A percentile compares a stretch with the other conserved stretches of the same genome.
Evolutionary conservation across 805 yeast species (phyloP).

Genomic region (Blastobotrys parvus): DNA sequence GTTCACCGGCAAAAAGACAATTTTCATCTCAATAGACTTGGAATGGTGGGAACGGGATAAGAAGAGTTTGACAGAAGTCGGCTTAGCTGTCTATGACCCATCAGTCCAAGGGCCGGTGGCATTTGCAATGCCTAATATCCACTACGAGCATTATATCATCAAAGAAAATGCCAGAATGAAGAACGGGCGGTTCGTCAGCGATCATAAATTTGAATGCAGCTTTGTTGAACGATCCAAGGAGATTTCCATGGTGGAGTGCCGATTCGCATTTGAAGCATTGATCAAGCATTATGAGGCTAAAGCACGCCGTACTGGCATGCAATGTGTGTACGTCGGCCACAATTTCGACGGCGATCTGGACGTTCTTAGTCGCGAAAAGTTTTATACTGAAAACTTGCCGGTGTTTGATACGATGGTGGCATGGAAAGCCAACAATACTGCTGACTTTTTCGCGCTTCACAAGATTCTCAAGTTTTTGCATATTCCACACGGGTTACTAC

Average conservation of each 20-base stretch:
- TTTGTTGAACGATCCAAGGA: slow-evolving; percentile 40
- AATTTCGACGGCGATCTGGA: slow-evolving; percentile 45
- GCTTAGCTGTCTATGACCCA: slow-evolving; percentile 15
- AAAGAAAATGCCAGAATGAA: slow-evolving; percentile 34
- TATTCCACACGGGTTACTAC: slow-evolving; percentile 52
- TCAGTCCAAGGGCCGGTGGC: slow-evolving; percentile 1
- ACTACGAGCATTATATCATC: slow-evolving; percentile 10
- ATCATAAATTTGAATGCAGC: slow-evolving; percentile 42
- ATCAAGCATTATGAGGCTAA: slow-evolving; percentile 2
- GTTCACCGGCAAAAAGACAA: not conserved
- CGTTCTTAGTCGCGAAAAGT: slow-evolving; percentile 42
- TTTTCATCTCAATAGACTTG: slow-evolving; percentile 13
- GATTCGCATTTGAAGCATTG: slow-evolving; percentile 20
- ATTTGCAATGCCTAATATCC: not conserved
- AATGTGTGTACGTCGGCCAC: slow-evolving; percentile 47
- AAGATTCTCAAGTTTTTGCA: slow-evolving; percentile 38
- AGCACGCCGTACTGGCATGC: slow-evolving; percentile 1
- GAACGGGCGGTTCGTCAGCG: slow-evolving; percentile 49
- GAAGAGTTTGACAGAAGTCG: slow-evolving; percentile 13
- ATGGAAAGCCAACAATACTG: slow-evolving; percentile 27
- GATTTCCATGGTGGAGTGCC: slow-evolving; percentile 28
- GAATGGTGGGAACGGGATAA: slow-evolving; percentile 15
- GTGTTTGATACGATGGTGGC: slow-evolving; percentile 43
- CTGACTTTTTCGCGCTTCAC: slow-evolving; percentile 27
- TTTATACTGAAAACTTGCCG: slow-evolving; percentile 27